phyloP scores from a whole-genome alignment of 1,284 basidiomycete species.

The Marasmius sp. region DNA sequence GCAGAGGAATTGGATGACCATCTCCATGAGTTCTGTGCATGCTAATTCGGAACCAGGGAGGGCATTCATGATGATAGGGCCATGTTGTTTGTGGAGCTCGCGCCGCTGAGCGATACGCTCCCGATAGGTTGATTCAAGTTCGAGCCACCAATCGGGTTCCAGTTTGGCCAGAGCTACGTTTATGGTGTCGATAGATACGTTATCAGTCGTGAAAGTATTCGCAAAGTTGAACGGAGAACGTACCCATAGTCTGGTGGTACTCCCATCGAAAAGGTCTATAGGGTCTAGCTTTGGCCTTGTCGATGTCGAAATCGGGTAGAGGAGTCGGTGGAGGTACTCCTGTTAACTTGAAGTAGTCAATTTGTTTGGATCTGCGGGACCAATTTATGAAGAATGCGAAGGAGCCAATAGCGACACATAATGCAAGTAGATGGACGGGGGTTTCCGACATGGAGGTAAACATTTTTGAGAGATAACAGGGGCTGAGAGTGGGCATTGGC shows the following conservation, averaged over 20 bases:
- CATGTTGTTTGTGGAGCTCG: constrained; percentile 34
- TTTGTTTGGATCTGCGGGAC: background rate
- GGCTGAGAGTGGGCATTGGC: too few relatives aligned
- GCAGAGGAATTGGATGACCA: constrained; percentile 50
- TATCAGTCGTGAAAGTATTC: background rate
- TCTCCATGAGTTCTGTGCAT: constrained; percentile 47
- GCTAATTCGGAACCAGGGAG: constrained; percentile 42
- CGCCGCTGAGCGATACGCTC: constrained; percentile 42
- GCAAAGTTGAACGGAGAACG: background rate
- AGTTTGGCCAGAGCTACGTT: constrained; percentile 41
- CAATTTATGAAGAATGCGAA: background rate
- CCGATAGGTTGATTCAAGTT: constrained; percentile 50
- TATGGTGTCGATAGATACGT: too few relatives aligned
- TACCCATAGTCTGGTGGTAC: constrained; percentile 11
- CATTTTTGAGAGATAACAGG: too few relatives aligned
- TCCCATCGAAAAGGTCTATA: background rate
- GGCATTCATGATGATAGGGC: constrained; percentile 36
- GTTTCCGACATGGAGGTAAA: too few relatives aligned
- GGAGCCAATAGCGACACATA: background rate
- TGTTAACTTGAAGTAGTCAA: background rate
- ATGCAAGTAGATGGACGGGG: background rate
- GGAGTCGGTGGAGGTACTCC: background rate
- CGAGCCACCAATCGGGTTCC: constrained; percentile 54
- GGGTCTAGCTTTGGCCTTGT: background rate
- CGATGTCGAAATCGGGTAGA: background rate